These are phyloP conservation scores for Thalassiosira profunda DNA, from an alignment of 108 stramenopile genomes.

Conservation along the genomic window DNA sequence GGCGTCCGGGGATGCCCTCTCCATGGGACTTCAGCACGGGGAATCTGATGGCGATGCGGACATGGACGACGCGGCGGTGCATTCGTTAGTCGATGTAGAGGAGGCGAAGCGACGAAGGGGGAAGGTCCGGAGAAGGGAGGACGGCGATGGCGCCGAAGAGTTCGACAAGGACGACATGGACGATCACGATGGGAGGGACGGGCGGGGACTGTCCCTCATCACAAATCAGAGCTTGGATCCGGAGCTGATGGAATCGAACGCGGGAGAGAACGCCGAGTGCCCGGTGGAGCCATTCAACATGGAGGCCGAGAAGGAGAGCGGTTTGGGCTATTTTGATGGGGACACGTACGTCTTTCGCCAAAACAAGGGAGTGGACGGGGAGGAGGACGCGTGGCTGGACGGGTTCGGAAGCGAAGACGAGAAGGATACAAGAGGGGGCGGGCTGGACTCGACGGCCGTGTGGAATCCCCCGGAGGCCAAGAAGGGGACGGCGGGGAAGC, in stretches of 20 bases:
- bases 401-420: conserved; percentile 49
- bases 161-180: neutral
- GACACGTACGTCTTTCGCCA: conserved; percentile 87
- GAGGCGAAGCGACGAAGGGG: conserved; percentile 34
- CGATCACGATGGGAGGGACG: neutral
- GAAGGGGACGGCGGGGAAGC: conserved; percentile 4
- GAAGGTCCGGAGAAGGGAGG: conserved; percentile 27
- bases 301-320: conserved; percentile 78
- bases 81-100: conserved; percentile 22
- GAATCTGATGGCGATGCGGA: conserved; percentile 7
- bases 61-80: conserved; percentile 24
- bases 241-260: conserved; percentile 46
- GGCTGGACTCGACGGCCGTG: conserved; percentile 28
- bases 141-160: neutral
- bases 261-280: conserved; percentile 37
- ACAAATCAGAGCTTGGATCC: conserved; percentile 31
- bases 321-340: conserved; percentile 86
- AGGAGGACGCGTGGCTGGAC: conserved; percentile 88
- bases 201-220: conserved; percentile 29
- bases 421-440: conserved; percentile 14
- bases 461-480: conserved; percentile 22
- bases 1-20: conserved; percentile 38
- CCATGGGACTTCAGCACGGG: neutral
- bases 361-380: conserved; percentile 50
- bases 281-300: conserved; percentile 90